Evolutionary conservation across 129 eudicot genomes (phyloP).

Genomic region (Chrysanthemum lavandulifolium): DNA sequence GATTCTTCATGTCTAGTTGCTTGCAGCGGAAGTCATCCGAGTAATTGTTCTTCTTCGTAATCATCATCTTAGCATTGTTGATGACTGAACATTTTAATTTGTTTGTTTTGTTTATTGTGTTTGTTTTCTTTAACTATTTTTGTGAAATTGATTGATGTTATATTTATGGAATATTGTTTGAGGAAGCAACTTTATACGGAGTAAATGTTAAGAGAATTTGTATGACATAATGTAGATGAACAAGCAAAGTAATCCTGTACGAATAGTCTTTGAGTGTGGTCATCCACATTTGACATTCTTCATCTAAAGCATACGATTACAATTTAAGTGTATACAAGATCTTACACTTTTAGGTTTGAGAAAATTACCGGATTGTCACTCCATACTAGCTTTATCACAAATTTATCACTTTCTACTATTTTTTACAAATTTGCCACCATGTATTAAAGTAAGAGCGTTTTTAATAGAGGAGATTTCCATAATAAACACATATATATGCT

Average conservation of each 20-base stretch:
- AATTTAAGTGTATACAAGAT: no score
- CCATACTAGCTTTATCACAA: no score
- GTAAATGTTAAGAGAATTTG: constrained; percentile 2
- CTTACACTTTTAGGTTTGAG: not conserved
- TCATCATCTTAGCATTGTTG: constrained; percentile 6
- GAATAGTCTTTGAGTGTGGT: constrained; percentile 14
- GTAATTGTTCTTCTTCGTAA: constrained; percentile 29
- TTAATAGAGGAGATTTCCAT: no score
- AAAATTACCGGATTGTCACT: no score
- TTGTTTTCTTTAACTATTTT: constrained; percentile 2
- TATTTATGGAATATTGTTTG: constrained; percentile 11
- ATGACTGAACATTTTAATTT: not conserved
- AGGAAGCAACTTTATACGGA: constrained; percentile 8
- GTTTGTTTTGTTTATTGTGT: constrained; percentile 7
- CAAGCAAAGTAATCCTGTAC: constrained; percentile 1
- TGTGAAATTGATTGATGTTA: not conserved
- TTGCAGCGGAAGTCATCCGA: constrained; percentile 16
- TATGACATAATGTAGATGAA: constrained; percentile 5
- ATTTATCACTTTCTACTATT: no score
- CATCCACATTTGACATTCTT: constrained; percentile 10
- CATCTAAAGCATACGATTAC: constrained; percentile 10
- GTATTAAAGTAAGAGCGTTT: no score
- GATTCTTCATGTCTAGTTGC: constrained; percentile 32
- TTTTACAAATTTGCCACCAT: no score
- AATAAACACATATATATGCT: no score